Evolutionary conservation across 257 asterid species (phyloP), one percentile per base, ranked within the genome.

Genomic region (Coffea canephora): DNA sequence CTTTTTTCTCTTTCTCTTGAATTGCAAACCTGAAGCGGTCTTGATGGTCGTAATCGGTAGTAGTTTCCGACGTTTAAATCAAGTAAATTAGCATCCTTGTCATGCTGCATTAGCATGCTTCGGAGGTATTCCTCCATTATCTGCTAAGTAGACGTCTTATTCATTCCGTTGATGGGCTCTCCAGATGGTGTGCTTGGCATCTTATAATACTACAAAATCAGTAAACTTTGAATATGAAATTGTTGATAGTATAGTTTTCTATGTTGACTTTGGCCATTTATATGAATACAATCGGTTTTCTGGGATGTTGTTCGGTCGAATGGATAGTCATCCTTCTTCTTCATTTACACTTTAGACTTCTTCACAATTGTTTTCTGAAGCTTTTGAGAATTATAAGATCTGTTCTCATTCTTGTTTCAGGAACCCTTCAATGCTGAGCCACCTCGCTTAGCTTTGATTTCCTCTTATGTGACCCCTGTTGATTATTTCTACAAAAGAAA

Each of bases 351-450:
- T 59, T 59, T 14, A 54, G 14, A 54, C 7, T 54, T 54, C 23
- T 14, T 54, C 16, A 54, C 15, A 52, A 52, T 52, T 52, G 59
- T 15, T 52, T 52, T 52, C 13, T 0, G 14, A 52, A 3, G 19
- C 14, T 52, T 52, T 52, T 14, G 18, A 13, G 57, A 52, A 54
- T 54, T 16, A 54, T 54, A 54, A 54, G 61, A 9, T 74, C 23
- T 25, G 19, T 16, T 75, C 8, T 76, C 64, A 36, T 15, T 78
- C 65, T 78, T 82, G 62, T 50, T 79, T 57, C 87, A 96, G 99
- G 97, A 93, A 71, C 99, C 98, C 50, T 95, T 92, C 86, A 95
- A 93, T 86, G 99, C 99, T 0, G 98, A 93, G 89, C 99, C 99
- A 6, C 92, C 83, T 12, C 97, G 97, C 62, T 64, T 85, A 2